phyloP scores from a whole-genome alignment of 192 early-diverging fungal genomes.

The Rhizophlyctis rosea region DNA sequence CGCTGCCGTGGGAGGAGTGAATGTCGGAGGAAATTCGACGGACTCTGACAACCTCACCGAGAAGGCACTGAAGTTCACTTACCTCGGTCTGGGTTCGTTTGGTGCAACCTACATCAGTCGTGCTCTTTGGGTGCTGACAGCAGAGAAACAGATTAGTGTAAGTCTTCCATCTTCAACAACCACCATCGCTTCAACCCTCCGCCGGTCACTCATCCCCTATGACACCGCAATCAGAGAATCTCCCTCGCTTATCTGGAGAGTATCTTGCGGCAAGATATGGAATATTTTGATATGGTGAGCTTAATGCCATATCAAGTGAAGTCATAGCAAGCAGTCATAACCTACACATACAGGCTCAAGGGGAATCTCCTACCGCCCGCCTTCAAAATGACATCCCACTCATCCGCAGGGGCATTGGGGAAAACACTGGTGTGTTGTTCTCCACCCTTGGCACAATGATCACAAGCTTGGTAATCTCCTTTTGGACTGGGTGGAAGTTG shows the following conservation, averaged over 20 bases:
- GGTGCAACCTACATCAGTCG: slow-evolving; percentile 24
- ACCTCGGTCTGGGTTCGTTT: slow-evolving; percentile 29
- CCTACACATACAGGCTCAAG: too few species aligned
- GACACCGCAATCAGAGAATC: too few species aligned
- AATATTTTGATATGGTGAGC: slow-evolving; percentile 32
- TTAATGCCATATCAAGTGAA: neutral
- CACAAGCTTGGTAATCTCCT: neutral
- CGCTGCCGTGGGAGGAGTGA: neutral
- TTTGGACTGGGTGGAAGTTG: slow-evolving; percentile 1
- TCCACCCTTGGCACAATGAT: neutral
- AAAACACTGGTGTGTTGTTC: neutral
- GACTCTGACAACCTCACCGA: too few species aligned
- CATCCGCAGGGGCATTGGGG: neutral
- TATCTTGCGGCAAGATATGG: slow-evolving; percentile 33
- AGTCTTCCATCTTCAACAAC: neutral
- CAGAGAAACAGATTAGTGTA: slow-evolving; percentile 19
- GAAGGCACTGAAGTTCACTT: too few species aligned
- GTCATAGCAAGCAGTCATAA: too few species aligned
- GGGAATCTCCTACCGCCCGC: neutral
- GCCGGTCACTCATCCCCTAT: too few species aligned
- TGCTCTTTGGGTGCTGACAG: slow-evolving; percentile 21
- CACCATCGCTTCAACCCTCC: too few species aligned
- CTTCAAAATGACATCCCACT: neutral
- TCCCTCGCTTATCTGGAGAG: slow-evolving; percentile 22
- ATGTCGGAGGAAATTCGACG: too few species aligned